Conservation (phyloP, 2,329 filamentous ascomycete genomes). For the Trichoderma oligosporum region DNA sequence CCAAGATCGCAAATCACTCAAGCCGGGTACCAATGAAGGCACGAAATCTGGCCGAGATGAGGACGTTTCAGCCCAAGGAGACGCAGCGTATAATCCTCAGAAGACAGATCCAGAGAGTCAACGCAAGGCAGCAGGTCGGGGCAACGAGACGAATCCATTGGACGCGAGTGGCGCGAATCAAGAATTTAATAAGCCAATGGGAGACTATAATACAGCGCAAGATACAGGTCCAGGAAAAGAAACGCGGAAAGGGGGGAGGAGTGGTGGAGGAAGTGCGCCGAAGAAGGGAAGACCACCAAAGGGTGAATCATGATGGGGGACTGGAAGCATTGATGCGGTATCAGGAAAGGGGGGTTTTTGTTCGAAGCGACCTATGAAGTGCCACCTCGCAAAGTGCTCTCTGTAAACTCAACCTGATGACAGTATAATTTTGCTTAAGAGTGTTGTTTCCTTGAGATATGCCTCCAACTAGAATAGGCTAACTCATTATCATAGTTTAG, state of each 20-base stretch:
- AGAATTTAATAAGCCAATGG: constrained; percentile 39
- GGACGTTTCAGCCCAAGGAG: constrained; percentile 49
- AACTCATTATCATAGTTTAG: background rate
- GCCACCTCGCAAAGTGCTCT: no score
- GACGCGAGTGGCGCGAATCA: constrained; percentile 45
- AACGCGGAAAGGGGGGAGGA: constrained; percentile 35
- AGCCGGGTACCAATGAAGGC: constrained; percentile 63
- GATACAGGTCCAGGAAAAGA: constrained; percentile 33
- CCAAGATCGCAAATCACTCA: constrained; percentile 59
- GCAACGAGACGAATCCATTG: constrained; percentile 34
- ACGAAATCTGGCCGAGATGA: constrained; percentile 65
- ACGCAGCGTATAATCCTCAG: constrained; percentile 65
- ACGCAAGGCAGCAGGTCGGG: constrained; percentile 40
- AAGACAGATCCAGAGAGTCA: constrained; percentile 64
- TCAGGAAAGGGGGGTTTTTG: background rate
- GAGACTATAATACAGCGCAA: constrained; percentile 35
- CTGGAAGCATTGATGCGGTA: background rate
- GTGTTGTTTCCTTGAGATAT: no score
- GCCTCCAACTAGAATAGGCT: no score
- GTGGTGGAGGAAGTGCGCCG: constrained; percentile 29
- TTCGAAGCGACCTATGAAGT: background rate
- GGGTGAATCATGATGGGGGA: background rate
- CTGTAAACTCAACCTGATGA: no score
- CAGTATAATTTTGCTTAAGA: no score
- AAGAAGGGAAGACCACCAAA: constrained; percentile 30